phyloP scores from a whole-genome alignment of 228 moss, liverwort and hornwort species.

The Sphagnum magellanicum region DNA sequence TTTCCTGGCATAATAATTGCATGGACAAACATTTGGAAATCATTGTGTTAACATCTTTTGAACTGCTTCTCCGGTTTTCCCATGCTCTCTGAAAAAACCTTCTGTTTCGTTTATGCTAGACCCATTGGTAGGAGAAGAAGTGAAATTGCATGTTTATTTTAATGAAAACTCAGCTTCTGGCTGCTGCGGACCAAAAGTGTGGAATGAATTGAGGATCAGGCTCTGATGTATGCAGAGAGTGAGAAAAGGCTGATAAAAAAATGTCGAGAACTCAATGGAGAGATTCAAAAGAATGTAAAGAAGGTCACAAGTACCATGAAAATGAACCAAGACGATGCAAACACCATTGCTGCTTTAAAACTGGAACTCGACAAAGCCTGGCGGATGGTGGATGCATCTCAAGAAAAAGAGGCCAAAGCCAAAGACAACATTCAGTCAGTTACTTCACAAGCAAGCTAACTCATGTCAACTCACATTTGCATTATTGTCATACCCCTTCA shows the following conservation, averaged over 20 bases:
- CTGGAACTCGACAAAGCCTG: slow-evolving; percentile 60
- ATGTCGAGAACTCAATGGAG: slow-evolving; percentile 64
- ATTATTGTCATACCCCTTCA: not conserved
- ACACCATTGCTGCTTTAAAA: slow-evolving; percentile 46
- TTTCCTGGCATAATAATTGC: too few species aligned
- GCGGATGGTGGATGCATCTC: slow-evolving; percentile 67
- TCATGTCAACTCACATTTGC: not conserved
- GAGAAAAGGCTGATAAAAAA: slow-evolving; percentile 72
- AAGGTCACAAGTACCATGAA: slow-evolving; percentile 55
- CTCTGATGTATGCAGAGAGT: slow-evolving; percentile 35
- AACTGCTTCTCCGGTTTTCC: too few species aligned
- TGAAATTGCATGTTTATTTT: not conserved
- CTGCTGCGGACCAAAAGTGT: not conserved
- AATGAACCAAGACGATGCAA: slow-evolving; percentile 64
- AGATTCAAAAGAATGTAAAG: slow-evolving; percentile 64
- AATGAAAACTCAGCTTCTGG: too few species aligned
- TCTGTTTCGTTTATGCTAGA: too few species aligned
- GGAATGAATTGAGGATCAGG: too few species aligned
- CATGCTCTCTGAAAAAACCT: too few species aligned
- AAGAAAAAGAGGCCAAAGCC: slow-evolving; percentile 69
- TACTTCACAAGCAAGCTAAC: not conserved
- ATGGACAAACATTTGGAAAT: too few species aligned
- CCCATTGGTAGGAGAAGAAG: not conserved
- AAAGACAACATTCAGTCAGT: slow-evolving; percentile 58
- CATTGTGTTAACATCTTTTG: too few species aligned